Evolutionary conservation across 352 stramenopile species (phyloP).

Genomic region (Nothophytophthora sp.): DNA sequence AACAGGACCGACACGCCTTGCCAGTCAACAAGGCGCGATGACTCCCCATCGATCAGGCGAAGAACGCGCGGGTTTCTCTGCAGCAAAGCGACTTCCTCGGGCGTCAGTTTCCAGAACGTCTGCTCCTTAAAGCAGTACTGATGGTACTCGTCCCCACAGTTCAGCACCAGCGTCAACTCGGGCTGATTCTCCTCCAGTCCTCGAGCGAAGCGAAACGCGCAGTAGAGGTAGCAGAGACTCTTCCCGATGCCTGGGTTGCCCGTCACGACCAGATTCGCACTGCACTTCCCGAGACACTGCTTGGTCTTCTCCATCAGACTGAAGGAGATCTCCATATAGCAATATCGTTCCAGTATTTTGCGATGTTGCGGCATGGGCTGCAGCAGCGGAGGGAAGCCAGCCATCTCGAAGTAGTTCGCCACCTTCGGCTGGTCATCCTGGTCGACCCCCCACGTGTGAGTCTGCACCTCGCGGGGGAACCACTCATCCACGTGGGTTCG

Average conservation of each 20-base stretch:
- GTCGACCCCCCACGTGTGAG: constrained; percentile 1
- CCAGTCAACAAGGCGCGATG: constrained; percentile 4
- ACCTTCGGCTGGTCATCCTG: constrained; percentile 1
- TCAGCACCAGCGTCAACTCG: constrained; percentile 19
- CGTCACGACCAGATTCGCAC: constrained; percentile 12
- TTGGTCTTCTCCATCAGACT: constrained; percentile 7
- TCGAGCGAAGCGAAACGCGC: constrained; percentile 11
- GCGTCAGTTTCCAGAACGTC: constrained; percentile 5
- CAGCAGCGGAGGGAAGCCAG: constrained; percentile 4
- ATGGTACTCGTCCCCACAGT: constrained; percentile 10
- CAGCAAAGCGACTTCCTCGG: not conserved
- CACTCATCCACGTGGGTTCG: constrained; percentile 5
- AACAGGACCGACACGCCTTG: not conserved
- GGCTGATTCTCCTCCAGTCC: constrained; percentile 1
- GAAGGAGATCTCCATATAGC: constrained; percentile 8
- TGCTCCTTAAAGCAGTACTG: not conserved
- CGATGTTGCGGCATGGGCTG: not conserved
- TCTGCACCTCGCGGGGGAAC: constrained; percentile 7
- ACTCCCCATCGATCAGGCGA: constrained; percentile 22
- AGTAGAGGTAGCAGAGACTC: constrained; percentile 30
- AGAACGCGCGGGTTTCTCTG: not conserved
- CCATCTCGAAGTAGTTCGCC: constrained; percentile 11
- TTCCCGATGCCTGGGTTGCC: constrained; percentile 23
- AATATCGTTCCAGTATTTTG: constrained; percentile 9
- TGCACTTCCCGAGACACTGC: not conserved